Conservation (phyloP, 305 asterid species). For the Fraxinus latifolia region DNA sequence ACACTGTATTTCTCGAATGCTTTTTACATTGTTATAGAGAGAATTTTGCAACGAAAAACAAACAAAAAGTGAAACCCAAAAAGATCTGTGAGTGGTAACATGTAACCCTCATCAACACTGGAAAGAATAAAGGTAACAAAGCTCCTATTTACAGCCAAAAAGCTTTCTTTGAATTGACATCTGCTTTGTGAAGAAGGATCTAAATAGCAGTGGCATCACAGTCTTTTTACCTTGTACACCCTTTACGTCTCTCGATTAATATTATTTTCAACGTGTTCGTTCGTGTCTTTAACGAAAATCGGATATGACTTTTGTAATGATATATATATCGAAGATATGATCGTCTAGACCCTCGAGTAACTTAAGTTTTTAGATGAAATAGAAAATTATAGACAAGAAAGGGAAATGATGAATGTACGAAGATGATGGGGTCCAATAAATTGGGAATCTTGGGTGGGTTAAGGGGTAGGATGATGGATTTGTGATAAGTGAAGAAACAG, state of each 20-base stretch:
- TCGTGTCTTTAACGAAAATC: neutral
- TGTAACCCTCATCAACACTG: conserved; percentile 27
- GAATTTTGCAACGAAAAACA: conserved; percentile 27
- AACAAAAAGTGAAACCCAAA: conserved; percentile 40
- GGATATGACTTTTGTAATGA: neutral
- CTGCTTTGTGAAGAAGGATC: conserved; percentile 44
- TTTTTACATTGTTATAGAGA: conserved; percentile 13
- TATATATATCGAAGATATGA: too few relatives aligned
- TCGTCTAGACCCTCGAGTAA: neutral
- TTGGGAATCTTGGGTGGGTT: conserved; percentile 31
- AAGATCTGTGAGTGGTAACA: conserved; percentile 31
- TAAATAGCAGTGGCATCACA: conserved; percentile 28
- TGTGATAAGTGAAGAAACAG: conserved; percentile 41
- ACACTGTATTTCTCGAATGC: conserved; percentile 14
- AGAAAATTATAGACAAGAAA: conserved; percentile 16
- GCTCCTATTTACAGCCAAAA: conserved; percentile 31
- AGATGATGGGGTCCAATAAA: conserved; percentile 31
- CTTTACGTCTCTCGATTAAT: neutral
- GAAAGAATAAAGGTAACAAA: conserved; percentile 38
- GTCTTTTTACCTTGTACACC: conserved; percentile 27
- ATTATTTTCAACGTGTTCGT: neutral
- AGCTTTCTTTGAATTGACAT: conserved; percentile 35
- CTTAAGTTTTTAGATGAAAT: neutral
- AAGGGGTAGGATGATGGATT: conserved; percentile 8
- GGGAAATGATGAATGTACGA: conserved; percentile 37